Conservation (phyloP, 495 filamentous ascomycete species). For the Xylaria telfairii region DNA sequence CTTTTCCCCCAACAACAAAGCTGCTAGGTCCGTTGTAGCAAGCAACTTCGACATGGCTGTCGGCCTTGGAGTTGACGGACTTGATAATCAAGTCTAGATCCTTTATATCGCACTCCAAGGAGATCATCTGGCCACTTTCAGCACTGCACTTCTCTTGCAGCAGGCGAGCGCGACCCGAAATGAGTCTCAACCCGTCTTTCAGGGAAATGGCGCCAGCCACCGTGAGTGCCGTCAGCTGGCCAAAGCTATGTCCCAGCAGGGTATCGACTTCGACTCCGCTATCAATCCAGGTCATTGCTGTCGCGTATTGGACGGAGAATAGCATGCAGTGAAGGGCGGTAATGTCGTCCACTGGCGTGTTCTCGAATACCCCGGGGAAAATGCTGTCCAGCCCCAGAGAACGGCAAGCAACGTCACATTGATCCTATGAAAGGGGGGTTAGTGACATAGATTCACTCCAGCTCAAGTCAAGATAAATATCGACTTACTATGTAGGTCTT, state of each 20-base stretch:
- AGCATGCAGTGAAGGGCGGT: conserved; percentile 52
- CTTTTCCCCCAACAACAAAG: conserved; percentile 38
- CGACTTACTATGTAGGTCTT: conserved; percentile 38
- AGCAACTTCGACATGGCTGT: conserved; percentile 39
- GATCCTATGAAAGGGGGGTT: conserved; percentile 35
- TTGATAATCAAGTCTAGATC: conserved; percentile 13
- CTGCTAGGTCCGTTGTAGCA: conserved; percentile 49
- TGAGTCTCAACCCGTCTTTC: conserved; percentile 41
- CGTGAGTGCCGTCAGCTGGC: conserved; percentile 55
- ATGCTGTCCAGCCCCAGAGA: conserved; percentile 45
- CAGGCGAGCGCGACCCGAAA: conserved; percentile 50
- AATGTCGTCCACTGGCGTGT: conserved; percentile 42
- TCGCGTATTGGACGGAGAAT: conserved; percentile 57
- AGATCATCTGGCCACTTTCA: conserved; percentile 58
- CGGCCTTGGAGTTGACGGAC: conserved; percentile 10
- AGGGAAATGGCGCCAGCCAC: conserved; percentile 36
- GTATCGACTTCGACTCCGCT: conserved; percentile 45
- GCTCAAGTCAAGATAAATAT: not conserved
- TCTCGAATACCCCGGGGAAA: conserved; percentile 56
- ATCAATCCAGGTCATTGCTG: conserved; percentile 57
- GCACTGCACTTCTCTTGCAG: conserved; percentile 53
- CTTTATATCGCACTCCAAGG: conserved; percentile 24
- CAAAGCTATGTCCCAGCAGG: conserved; percentile 61
- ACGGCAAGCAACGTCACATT: conserved; percentile 40
- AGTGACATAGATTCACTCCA: too few relatives aligned